phyloP scores from a whole-genome alignment of 2,329 filamentous ascomycete species.

The Alternaria viburni region DNA sequence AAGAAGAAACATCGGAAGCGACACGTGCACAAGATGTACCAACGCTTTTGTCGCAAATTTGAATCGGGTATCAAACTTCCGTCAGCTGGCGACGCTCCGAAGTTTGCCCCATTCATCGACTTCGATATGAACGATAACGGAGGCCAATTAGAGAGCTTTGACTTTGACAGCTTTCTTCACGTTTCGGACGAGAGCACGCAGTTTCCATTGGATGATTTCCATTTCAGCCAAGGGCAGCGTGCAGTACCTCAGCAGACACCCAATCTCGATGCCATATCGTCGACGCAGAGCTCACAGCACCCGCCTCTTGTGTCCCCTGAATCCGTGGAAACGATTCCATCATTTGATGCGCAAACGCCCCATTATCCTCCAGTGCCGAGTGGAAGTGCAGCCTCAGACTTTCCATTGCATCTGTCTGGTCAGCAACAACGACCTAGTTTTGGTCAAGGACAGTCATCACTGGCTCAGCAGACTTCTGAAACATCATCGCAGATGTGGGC shows the following conservation, averaged over 20 bases:
- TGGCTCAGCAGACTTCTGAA: not conserved
- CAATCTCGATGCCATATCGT: not conserved
- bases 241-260: not conserved
- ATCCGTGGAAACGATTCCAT: not conserved
- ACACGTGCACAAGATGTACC: constrained; percentile 29
- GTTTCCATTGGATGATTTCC: not conserved
- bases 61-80: constrained; percentile 16
- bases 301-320: not conserved
- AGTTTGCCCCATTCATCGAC: too few relatives aligned
- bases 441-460: not conserved
- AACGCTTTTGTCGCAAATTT: constrained; percentile 32
- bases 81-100: too few relatives aligned
- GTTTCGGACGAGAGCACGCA: not conserved
- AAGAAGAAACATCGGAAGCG: constrained; percentile 10
- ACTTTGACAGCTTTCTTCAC: not conserved
- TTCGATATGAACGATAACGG: not conserved
- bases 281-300: not conserved
- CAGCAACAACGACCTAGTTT: not conserved
- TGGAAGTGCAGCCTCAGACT: not conserved
- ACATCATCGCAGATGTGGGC: not conserved
- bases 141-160: not conserved
- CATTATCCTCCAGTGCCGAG: not conserved
- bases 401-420: not conserved
- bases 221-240: not conserved
- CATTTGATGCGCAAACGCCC: not conserved